Percentiles rank a stretch among this genome's conserved stretches.
Evolutionary conservation across 1,284 basidiomycete species (phyloP).

Genomic region (Flammula alnicola): DNA sequence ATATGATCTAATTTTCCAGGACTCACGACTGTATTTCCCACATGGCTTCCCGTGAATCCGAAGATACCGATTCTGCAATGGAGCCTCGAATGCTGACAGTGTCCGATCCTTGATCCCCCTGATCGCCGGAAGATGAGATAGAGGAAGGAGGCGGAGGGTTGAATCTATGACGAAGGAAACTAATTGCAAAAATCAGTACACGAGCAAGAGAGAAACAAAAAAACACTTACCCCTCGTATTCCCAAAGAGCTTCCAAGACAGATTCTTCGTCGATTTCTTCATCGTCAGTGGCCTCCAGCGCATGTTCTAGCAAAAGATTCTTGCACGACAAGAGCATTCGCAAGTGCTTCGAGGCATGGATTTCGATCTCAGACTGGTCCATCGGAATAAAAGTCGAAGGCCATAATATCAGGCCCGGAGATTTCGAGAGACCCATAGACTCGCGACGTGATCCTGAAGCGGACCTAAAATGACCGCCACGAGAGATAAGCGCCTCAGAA

Average conservation of each 20-base stretch:
- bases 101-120: conserved; percentile 19
- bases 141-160: conserved; percentile 23
- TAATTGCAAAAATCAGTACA: conserved; percentile 17
- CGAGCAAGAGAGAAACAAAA: conserved; percentile 7
- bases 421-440: conserved; percentile 26
- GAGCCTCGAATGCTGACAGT: conserved; percentile 30
- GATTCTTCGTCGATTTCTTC: conserved; percentile 39
- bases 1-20: neutral
- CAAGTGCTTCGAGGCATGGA: conserved; percentile 40
- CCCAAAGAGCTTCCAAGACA: conserved; percentile 41
- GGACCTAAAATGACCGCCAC: conserved; percentile 1
- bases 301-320: conserved; percentile 36
- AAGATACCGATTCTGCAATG: conserved; percentile 34
- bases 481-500: neutral
- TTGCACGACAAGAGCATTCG: conserved; percentile 38
- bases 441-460: conserved; percentile 12
- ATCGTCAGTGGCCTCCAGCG: conserved; percentile 37
- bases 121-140: conserved; percentile 8
- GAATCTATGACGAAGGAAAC: conserved; percentile 42
- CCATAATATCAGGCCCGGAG: conserved; percentile 39
- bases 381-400: conserved; percentile 43
- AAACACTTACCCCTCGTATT: conserved; percentile 39
- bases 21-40: conserved; percentile 42
- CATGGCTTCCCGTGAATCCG: conserved; percentile 39
- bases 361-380: conserved; percentile 35